phyloP scores from a whole-genome alignment of 2,329 filamentous ascomycete species.

The Penicillium italicum region DNA sequence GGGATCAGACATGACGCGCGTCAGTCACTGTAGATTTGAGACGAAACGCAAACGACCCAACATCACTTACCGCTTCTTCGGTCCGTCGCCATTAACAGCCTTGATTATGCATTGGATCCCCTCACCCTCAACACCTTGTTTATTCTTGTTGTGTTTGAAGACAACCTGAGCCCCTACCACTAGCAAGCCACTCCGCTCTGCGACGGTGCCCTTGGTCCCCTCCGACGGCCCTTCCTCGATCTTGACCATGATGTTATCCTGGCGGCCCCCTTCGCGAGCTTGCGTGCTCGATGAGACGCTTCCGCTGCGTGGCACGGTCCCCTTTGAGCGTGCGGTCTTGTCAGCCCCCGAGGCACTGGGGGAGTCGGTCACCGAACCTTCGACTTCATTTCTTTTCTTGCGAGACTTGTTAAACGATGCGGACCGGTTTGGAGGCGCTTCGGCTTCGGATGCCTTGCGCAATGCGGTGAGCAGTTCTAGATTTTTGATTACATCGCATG shows the following conservation, averaged over 20 bases:
- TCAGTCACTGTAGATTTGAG: constrained; percentile 12
- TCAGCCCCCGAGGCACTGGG: constrained; percentile 44
- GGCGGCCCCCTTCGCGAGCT: constrained; percentile 36
- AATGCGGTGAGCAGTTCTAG: constrained; percentile 48
- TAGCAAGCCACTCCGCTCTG: constrained; percentile 45
- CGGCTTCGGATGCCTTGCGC: constrained; percentile 48
- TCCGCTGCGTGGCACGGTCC: constrained; percentile 37
- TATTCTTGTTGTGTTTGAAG: constrained; percentile 51
- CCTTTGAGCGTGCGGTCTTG: constrained; percentile 45
- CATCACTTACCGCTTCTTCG: constrained; percentile 58
- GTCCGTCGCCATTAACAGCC: constrained; percentile 67
- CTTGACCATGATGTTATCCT: constrained; percentile 39
- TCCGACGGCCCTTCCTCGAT: constrained; percentile 44
- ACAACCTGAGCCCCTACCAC: constrained; percentile 49
- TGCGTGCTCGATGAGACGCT: constrained; percentile 42
- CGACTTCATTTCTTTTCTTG: constrained; percentile 46
- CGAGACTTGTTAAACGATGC: constrained; percentile 43
- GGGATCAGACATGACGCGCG: constrained; percentile 9
- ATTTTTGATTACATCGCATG: constrained; percentile 51
- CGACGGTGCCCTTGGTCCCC: constrained; percentile 42
- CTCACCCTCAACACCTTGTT: constrained; percentile 50
- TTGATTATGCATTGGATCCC: constrained; percentile 75
- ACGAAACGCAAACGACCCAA: neutral
- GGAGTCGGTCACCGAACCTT: constrained; percentile 45
- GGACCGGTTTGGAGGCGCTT: constrained; percentile 40